A percentile compares a stretch with the other conserved stretches of the same genome.
phyloP scores from a whole-genome alignment of 139 green algal genomes.

The Coelastrella sp. region DNA sequence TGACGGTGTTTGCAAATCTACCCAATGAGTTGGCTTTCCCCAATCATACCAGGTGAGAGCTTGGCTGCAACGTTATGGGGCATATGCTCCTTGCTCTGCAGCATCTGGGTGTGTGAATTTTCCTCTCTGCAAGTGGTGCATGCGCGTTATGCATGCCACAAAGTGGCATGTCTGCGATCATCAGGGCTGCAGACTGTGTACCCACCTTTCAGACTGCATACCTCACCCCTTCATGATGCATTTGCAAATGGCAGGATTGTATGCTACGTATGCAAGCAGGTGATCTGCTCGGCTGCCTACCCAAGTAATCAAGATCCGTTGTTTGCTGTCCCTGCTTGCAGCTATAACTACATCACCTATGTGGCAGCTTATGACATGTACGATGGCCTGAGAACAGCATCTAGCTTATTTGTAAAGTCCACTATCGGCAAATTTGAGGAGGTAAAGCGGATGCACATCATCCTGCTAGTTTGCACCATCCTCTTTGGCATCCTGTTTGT shows the following conservation, averaged over 20 bases:
- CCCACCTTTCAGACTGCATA: too few relatives aligned
- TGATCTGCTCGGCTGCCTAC: not conserved
- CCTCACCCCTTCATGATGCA: too few relatives aligned
- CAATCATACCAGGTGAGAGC: constrained; percentile 33
- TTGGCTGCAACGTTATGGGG: not conserved
- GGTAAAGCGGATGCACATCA: constrained; percentile 48
- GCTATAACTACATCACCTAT: constrained; percentile 18
- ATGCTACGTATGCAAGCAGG: not conserved
- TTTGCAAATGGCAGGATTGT: too few relatives aligned
- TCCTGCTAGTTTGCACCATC: constrained; percentile 33
- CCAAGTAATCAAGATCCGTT: too few relatives aligned
- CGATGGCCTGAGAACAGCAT: constrained; percentile 10
- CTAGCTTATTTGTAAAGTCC: constrained; percentile 8
- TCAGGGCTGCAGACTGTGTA: too few relatives aligned
- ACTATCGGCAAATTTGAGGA: constrained; percentile 21
- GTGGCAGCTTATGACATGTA: constrained; percentile 33
- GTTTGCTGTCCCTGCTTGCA: too few relatives aligned
- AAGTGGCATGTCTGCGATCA: too few relatives aligned
- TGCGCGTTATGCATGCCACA: too few relatives aligned
- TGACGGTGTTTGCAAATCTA: constrained; percentile 19
- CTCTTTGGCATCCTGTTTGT: not conserved
- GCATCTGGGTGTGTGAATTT: too few relatives aligned
- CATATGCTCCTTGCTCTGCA: too few relatives aligned
- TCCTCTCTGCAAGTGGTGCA: too few relatives aligned
- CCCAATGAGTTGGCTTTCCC: not conserved